Evolutionary conservation across 345 rosid genomes (phyloP), one percentile per base, ranked within the genome.

Genomic region (Boechera retrofracta): DNA sequence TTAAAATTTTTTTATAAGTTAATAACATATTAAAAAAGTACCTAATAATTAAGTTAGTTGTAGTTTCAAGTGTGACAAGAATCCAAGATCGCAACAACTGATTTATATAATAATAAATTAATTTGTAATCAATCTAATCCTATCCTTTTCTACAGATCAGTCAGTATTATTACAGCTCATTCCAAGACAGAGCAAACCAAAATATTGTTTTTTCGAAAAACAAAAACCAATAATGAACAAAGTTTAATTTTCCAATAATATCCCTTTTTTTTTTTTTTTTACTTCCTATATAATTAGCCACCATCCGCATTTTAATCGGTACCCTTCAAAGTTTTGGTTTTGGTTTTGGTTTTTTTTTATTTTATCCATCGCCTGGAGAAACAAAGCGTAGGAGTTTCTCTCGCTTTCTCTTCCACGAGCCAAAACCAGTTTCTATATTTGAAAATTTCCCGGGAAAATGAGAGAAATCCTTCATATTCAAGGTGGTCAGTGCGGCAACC

Each of bases 401-500:
- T 28, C 55, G 26, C 9, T 31, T 16, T 8, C 54, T 74, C 38
- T 42, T 16, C 38, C 3, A 7, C 21, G 58, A 73, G 24, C 70
- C 49, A 74, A 64, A 26, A 29, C 16, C 63, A 39, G 48, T 42
- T 65, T 64, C 65, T 7, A 8, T 24, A 36, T 36, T 74, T 28
- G 3, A 32, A 55, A 55, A 11, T 10, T 75, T 31, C 52, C 35
- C 68, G 79, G 67, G 73, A 67, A 75, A 63, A 93, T 93, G 98
- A 89, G 98, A 78, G 98, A 93, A 82, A 93, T 93, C 87, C 87
- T 93, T 57, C 98, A 93, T 73, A 73, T 93, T 29, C 98, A 93
- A 45, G 98, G 96, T 3, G 96, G 94, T 54, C 96, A 93, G 81
- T 90, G 96, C 84, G 97, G 96, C 12, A 93, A 90, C 90, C 96